phyloP scores from a whole-genome alignment of 805 yeast genomes.

The Teunomyces cretensis region DNA sequence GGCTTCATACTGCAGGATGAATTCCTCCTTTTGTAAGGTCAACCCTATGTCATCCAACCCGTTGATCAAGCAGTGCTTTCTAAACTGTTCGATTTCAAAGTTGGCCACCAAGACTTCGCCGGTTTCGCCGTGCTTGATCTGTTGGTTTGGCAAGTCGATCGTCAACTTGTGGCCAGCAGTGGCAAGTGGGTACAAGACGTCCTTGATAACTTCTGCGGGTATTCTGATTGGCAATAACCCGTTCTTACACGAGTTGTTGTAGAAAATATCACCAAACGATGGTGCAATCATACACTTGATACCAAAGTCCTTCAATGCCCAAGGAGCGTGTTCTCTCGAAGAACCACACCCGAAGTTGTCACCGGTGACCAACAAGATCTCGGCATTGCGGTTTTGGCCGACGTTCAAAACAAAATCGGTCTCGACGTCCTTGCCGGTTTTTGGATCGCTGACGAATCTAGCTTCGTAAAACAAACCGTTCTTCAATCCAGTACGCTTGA shows the following conservation, averaged over 20 bases:
- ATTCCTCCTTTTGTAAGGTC: constrained; percentile 85
- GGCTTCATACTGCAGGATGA: constrained; percentile 70
- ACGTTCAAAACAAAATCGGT: constrained; percentile 92
- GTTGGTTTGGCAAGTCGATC: constrained; percentile 85
- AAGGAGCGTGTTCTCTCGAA: constrained; percentile 98
- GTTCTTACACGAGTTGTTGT: constrained; percentile 95
- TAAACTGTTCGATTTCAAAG: constrained; percentile 86
- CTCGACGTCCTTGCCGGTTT: constrained; percentile 67
- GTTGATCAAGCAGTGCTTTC: constrained; percentile 91
- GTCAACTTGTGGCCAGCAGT: constrained; percentile 67
- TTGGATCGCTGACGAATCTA: constrained; percentile 65
- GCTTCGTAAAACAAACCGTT: constrained; percentile 89
- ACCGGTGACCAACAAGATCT: constrained; percentile 87
- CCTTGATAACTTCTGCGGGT: constrained; percentile 70
- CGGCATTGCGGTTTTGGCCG: constrained; percentile 76
- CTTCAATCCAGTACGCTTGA: constrained; percentile 92
- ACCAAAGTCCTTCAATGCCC: constrained; percentile 98
- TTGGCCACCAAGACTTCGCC: constrained; percentile 66
- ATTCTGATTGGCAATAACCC: constrained; percentile 91
- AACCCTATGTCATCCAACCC: constrained; percentile 97
- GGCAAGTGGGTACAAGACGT: constrained; percentile 79
- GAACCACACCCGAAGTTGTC: constrained; percentile 99
- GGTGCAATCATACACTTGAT: constrained; percentile 95
- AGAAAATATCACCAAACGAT: constrained; percentile 96
- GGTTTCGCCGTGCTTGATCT: constrained; percentile 66